Conservation (phyloP, 768 basidiomycete genomes). For the Podaxis pistillaris region DNA sequence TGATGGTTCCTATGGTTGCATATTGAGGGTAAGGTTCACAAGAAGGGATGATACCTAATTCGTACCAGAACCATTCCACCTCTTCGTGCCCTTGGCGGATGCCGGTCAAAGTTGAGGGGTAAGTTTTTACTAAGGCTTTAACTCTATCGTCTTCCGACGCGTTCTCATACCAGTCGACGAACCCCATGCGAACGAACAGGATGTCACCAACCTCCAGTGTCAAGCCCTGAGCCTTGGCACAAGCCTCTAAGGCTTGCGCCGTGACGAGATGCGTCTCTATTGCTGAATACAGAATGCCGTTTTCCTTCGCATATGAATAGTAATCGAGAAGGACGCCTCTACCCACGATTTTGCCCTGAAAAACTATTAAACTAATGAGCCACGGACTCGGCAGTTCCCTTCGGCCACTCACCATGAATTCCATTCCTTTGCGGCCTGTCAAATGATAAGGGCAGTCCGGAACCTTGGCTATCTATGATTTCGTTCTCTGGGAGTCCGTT, state of each 20-base stretch:
- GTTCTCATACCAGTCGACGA: conserved; percentile 22
- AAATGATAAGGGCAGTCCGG: conserved; percentile 13
- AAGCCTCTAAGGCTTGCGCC: conserved; percentile 20
- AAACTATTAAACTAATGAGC: conserved; percentile 11
- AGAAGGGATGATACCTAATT: not conserved
- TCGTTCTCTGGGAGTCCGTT: conserved; percentile 21
- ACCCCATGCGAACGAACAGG: conserved; percentile 25
- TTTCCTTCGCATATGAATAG: conserved; percentile 19
- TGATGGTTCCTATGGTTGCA: conserved; percentile 21
- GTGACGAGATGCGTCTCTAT: conserved; percentile 19
- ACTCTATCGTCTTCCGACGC: conserved; percentile 20
- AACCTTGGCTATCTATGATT: conserved; percentile 18
- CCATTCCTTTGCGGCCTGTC: conserved; percentile 23
- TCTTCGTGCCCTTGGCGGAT: conserved; percentile 21
- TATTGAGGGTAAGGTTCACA: not conserved
- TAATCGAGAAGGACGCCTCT: conserved; percentile 26
- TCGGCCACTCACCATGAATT: conserved; percentile 20
- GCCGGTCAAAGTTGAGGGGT: conserved; percentile 15
- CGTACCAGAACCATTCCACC: conserved; percentile 25
- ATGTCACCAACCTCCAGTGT: conserved; percentile 24
- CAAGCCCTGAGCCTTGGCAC: conserved; percentile 20
- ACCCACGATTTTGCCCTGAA: conserved; percentile 26
- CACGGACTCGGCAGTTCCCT: not conserved
- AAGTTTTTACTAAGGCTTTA: not conserved
- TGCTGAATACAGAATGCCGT: conserved; percentile 18